Percentiles rank a stretch among this genome's conserved stretches.
Evolutionary conservation across 345 rosid species (phyloP).

Genomic region (Corchorus capsularis): DNA sequence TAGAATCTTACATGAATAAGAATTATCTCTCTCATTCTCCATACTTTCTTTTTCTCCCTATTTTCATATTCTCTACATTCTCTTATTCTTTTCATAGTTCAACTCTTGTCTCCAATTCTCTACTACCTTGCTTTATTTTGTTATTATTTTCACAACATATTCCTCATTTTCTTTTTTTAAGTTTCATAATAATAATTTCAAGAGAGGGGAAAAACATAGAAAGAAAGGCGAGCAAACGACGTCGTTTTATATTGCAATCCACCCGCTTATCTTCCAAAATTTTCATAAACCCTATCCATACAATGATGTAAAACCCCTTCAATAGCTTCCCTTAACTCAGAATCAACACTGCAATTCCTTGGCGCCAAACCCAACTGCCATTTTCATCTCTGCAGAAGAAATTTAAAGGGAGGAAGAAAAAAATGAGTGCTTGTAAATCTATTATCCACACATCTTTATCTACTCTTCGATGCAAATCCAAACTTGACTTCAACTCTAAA

Average conservation of each 20-base stretch:
- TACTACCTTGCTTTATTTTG: too few species aligned
- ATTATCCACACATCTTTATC: constrained; percentile 38
- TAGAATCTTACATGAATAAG: too few species aligned
- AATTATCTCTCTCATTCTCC: too few species aligned
- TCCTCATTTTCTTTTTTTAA: too few species aligned
- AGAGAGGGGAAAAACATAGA: too few species aligned
- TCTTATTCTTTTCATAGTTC: too few species aligned
- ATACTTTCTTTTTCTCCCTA: too few species aligned
- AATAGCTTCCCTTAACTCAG: neutral
- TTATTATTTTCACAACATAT: too few species aligned
- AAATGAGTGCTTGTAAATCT: constrained; percentile 61
- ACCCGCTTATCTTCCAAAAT: neutral
- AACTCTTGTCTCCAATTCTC: too few species aligned
- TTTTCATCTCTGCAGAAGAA: neutral
- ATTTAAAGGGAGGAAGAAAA: neutral
- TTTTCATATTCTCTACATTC: too few species aligned
- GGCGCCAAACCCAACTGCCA: neutral
- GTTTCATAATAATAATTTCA: too few species aligned
- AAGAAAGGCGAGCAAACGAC: neutral
- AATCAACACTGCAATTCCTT: neutral
- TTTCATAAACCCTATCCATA: constrained; percentile 10
- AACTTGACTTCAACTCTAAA: constrained; percentile 29
- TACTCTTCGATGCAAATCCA: constrained; percentile 9
- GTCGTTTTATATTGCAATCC: neutral
- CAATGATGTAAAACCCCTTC: neutral